phyloP scores from a whole-genome alignment of 1,284 basidiomycete genomes.

The Tilletia horrida region DNA sequence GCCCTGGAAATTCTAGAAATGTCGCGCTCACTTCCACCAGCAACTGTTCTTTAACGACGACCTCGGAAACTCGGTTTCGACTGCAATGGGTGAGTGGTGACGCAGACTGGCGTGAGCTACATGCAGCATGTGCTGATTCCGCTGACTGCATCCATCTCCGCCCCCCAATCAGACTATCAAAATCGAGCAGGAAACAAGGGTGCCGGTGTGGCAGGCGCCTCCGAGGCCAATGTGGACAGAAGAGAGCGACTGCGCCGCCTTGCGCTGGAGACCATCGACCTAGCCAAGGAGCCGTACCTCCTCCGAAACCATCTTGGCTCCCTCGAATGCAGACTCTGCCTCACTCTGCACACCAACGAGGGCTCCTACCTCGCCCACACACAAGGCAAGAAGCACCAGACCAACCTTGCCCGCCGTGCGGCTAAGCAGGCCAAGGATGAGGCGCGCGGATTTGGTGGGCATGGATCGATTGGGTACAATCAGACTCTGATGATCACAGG shows the following conservation, averaged over 20 bases:
- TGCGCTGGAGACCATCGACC: constrained; percentile 57
- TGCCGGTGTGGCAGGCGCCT: constrained; percentile 66
- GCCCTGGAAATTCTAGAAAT: no score
- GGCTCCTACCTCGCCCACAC: constrained; percentile 98
- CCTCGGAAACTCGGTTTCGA: no score
- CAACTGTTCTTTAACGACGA: no score
- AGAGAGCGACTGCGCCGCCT: constrained; percentile 91
- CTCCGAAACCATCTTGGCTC: constrained; percentile 95
- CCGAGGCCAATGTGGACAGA: constrained; percentile 90
- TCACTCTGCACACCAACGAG: constrained; percentile 98
- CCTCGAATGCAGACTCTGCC: constrained; percentile 93
- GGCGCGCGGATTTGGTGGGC: constrained; percentile 25
- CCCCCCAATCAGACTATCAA: constrained; percentile 44
- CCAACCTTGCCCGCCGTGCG: constrained; percentile 91
- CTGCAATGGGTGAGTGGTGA: neutral
- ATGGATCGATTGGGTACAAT: constrained; percentile 17
- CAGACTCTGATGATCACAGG: constrained; percentile 26
- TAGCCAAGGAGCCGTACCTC: constrained; percentile 65
- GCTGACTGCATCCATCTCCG: neutral
- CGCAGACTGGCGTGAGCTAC: neutral
- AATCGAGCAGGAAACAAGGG: constrained; percentile 55
- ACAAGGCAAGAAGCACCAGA: constrained; percentile 99
- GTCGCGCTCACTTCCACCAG: no score
- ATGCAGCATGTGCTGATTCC: neutral
- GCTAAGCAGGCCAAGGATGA: constrained; percentile 87